Conservation (phyloP, 2,329 filamentous ascomycete species). For the Dactylella cylindrospora region DNA sequence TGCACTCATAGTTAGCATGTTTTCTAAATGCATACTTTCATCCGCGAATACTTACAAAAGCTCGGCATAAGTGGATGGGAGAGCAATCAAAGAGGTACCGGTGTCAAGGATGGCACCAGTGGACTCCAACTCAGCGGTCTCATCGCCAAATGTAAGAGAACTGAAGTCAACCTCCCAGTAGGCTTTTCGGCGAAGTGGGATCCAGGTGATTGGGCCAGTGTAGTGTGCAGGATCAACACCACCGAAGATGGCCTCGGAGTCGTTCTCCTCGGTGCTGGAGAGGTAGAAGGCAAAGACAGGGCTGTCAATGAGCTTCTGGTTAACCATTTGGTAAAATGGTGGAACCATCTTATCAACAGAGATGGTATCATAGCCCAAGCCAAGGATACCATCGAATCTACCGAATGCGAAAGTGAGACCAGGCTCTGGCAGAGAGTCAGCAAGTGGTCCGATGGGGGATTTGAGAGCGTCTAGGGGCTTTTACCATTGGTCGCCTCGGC, state of each 20-base stretch:
- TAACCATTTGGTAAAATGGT: conserved; percentile 93
- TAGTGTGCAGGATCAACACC: conserved; percentile 80
- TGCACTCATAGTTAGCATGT: conserved; percentile 46
- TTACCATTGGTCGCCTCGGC: conserved; percentile 75
- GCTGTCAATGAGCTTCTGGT: conserved; percentile 86
- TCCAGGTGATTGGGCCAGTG: conserved; percentile 83
- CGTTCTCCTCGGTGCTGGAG: conserved; percentile 68
- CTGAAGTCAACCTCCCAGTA: conserved; percentile 99
- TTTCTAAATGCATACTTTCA: not conserved
- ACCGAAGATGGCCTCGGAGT: conserved; percentile 87
- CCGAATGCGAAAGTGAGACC: conserved; percentile 97
- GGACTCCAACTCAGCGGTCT: conserved; percentile 84
- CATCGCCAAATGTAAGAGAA: conserved; percentile 82
- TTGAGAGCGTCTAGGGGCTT: not conserved
- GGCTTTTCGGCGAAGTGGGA: conserved; percentile 94
- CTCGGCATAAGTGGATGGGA: conserved; percentile 87
- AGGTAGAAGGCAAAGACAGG: conserved; percentile 97
- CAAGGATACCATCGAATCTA: conserved; percentile 93
- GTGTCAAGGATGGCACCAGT: conserved; percentile 98
- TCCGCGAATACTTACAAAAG: conserved; percentile 63
- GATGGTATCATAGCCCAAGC: conserved; percentile 91
- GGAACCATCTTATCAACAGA: conserved; percentile 95
- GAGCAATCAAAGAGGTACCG: conserved; percentile 93
- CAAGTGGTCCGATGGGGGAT: not conserved
- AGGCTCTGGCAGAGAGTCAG: conserved; percentile 66